Percentiles rank a stretch among this genome's conserved stretches.
These are phyloP conservation scores for Aegle marmelos DNA, from an alignment of 345 rosid genomes.

Conservation along the genomic window DNA sequence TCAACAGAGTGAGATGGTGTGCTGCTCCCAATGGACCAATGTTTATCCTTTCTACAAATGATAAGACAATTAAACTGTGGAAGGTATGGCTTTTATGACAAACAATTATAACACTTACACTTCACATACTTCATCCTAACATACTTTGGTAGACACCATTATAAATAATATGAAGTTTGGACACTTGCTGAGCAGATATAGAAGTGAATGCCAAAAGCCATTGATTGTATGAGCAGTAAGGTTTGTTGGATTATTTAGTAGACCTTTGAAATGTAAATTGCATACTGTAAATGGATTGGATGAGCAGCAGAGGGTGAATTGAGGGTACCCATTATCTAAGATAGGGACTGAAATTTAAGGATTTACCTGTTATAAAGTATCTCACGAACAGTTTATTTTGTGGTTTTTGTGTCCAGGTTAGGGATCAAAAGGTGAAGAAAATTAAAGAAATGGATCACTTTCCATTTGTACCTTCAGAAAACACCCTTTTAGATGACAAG, in stretches of 20 bases:
- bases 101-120: background rate
- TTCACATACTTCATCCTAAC: background rate
- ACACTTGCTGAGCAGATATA: background rate
- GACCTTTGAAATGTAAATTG: background rate
- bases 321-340: background rate
- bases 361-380: background rate
- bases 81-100: constrained; percentile 37
- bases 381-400: background rate
- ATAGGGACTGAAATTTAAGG: background rate
- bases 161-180: background rate
- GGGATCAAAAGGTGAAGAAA: constrained; percentile 47
- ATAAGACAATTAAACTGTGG: constrained; percentile 74
- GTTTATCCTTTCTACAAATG: constrained; percentile 60
- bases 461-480: constrained; percentile 48
- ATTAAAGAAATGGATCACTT: constrained; percentile 37
- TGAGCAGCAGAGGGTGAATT: background rate
- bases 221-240: background rate
- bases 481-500: constrained; percentile 50
- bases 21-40: constrained; percentile 38
- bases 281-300: background rate
- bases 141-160: background rate
- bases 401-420: constrained; percentile 40
- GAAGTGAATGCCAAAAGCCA: background rate
- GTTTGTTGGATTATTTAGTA: background rate
- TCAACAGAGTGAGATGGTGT: constrained; percentile 60